Evolutionary conservation across 495 filamentous ascomycete species (phyloP).

Genomic region (Xylaria venustula): DNA sequence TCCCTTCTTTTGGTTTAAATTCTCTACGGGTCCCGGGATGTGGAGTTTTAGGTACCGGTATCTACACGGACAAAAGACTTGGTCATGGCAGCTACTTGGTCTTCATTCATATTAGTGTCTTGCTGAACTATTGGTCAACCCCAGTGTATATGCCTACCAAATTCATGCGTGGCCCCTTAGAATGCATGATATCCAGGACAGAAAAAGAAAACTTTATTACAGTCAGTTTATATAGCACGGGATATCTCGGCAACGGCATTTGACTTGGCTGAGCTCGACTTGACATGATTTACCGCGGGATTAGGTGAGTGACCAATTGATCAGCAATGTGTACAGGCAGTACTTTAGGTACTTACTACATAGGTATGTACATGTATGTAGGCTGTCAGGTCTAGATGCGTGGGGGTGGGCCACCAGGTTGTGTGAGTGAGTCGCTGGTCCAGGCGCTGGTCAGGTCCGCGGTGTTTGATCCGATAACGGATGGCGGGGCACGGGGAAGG

Average conservation of each 20-base stretch:
- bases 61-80: neutral
- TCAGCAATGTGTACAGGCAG: no score
- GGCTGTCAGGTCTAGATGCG: no score
- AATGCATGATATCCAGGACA: neutral
- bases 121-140: neutral
- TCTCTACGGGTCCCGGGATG: neutral
- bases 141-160: neutral
- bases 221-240: neutral
- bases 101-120: neutral
- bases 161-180: neutral
- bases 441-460: no score
- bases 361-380: no score
- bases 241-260: neutral
- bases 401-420: no score
- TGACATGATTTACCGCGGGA: no score
- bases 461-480: constrained; percentile 34
- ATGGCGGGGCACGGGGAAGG: constrained; percentile 22
- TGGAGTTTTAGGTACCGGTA: constrained; percentile 2
- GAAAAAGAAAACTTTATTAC: neutral
- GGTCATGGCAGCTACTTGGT: neutral
- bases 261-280: neutral
- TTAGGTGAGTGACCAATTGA: no score
- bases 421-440: no score
- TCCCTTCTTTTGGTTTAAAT: no score
- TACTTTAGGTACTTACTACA: no score